Evolutionary conservation across 2,329 filamentous ascomycete species (phyloP).

Genomic region (Pyricularia sp.): DNA sequence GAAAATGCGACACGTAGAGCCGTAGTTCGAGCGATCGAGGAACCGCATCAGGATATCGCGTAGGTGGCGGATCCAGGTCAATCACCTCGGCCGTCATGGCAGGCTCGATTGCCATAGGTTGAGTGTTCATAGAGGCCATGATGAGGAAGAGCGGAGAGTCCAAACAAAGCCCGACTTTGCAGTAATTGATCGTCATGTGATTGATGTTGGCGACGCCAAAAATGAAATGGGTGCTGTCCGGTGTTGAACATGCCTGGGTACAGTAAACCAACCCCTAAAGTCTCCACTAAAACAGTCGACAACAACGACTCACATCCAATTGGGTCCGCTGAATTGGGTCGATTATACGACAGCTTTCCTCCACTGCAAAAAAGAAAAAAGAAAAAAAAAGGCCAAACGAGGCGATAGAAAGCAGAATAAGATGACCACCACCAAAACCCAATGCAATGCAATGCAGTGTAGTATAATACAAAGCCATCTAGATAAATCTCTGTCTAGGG

Average conservation of each 20-base stretch:
- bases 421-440: too few species aligned
- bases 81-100: background rate
- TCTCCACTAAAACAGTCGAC: too few species aligned
- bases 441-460: too few species aligned
- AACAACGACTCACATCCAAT: too few species aligned
- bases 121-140: background rate
- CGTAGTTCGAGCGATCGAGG: conserved; percentile 10
- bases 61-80: background rate
- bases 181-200: background rate
- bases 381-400: too few species aligned
- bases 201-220: background rate
- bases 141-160: background rate
- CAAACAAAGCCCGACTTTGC: background rate
- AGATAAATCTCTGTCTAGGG: background rate
- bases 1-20: conserved; percentile 49
- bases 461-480: too few species aligned
- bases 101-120: background rate
- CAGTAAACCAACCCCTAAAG: too few species aligned
- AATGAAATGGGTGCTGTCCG: background rate
- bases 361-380: too few species aligned
- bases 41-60: background rate
- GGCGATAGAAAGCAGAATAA: too few species aligned
- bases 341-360: too few species aligned
- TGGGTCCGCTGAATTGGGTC: too few species aligned
- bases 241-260: too few species aligned